Conservation (phyloP, 805 yeast species). For the Candida andamanensis region DNA sequence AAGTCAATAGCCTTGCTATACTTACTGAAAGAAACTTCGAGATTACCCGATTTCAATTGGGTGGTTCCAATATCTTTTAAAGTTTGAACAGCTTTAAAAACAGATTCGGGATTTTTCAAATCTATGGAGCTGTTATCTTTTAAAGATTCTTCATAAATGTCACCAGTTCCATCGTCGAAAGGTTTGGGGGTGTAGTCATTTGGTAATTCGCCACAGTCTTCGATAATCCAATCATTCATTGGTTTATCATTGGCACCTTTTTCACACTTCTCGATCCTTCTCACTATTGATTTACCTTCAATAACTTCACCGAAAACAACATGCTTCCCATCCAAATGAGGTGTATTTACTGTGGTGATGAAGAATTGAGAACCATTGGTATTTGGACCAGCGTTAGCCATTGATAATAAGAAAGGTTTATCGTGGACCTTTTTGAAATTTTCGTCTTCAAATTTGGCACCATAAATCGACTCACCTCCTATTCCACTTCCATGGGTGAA, state of each 20-base stretch:
- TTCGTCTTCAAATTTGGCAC: conserved; percentile 78
- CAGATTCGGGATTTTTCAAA: conserved; percentile 54
- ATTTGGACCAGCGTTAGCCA: conserved; percentile 96
- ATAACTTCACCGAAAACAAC: conserved; percentile 93
- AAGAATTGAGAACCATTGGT: conserved; percentile 97
- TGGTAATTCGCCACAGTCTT: conserved; percentile 74
- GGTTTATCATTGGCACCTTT: conserved; percentile 74
- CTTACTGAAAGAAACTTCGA: conserved; percentile 54
- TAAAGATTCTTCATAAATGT: conserved; percentile 67
- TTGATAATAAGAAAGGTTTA: conserved; percentile 81
- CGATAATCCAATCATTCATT: conserved; percentile 58
- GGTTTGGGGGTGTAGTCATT: conserved; percentile 51
- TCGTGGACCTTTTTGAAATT: conserved; percentile 73
- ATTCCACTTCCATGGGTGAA: conserved; percentile 40
- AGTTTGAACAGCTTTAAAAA: conserved; percentile 55
- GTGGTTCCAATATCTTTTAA: conserved; percentile 77
- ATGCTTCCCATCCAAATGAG: conserved; percentile 93
- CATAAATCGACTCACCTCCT: conserved; percentile 43
- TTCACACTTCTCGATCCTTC: conserved; percentile 67
- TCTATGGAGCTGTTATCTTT: conserved; percentile 71
- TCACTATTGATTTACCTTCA: conserved; percentile 71
- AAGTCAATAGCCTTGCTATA: conserved; percentile 70
- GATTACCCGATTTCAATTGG: conserved; percentile 62
- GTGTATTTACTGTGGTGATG: conserved; percentile 87
- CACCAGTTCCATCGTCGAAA: conserved; percentile 78